Percentiles rank a stretch among this genome's conserved stretches.
phyloP scores from a whole-genome alignment of 768 basidiomycete species.

The Russula sp. region DNA sequence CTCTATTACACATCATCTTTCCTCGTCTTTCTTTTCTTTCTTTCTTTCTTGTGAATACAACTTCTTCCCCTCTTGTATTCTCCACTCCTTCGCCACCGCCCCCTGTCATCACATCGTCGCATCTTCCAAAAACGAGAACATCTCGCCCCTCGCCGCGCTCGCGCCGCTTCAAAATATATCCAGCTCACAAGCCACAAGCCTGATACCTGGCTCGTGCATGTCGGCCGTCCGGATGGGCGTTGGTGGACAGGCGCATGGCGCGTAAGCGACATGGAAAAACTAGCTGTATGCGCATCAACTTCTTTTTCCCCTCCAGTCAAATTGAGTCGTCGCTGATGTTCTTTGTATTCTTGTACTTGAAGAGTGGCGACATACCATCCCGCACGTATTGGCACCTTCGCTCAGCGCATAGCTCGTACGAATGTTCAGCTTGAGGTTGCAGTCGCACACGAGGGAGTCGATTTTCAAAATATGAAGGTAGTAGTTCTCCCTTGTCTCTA shows the following conservation, averaged over 20 bases:
- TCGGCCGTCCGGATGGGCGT: conserved; percentile 21
- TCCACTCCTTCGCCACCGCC: background rate
- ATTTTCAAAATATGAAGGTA: conserved; percentile 19
- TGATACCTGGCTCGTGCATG: conserved; percentile 19
- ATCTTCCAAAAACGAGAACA: background rate
- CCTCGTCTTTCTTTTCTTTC: background rate
- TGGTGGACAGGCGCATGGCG: conserved; percentile 25
- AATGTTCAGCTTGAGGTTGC: conserved; percentile 12
- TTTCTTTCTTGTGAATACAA: conserved; percentile 11
- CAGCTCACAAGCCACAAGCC: conserved; percentile 10
- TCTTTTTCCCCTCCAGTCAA: background rate
- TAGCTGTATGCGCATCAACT: conserved; percentile 6
- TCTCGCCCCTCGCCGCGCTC: conserved; percentile 13
- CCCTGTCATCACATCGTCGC: conserved; percentile 1
- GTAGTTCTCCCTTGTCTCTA: background rate
- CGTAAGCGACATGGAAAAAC: conserved; percentile 7
- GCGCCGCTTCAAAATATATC: conserved; percentile 18
- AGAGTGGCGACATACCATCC: conserved; percentile 13
- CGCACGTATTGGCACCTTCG: conserved; percentile 2
- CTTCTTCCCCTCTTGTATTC: background rate
- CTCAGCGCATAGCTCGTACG: conserved; percentile 13
- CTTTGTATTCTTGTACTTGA: no score
- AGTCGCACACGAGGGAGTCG: conserved; percentile 7
- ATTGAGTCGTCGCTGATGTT: background rate
- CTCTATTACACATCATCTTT: background rate